Base-by-base conservation (phyloP, 441 rosid species). In the Erodium trifolium region DNA sequence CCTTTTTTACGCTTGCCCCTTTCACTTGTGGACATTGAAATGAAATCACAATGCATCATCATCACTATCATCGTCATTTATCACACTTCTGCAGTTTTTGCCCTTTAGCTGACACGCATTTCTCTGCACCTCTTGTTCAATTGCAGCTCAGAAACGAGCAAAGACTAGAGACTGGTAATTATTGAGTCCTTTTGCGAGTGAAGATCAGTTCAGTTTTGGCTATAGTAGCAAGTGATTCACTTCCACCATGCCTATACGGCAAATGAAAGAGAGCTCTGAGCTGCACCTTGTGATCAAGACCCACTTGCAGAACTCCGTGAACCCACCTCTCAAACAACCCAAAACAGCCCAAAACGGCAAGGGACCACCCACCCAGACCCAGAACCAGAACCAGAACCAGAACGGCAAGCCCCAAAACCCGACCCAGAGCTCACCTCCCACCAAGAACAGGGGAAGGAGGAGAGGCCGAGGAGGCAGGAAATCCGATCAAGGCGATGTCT, bases 381-480 rank as follows among this genome's bases (percentile, higher is more conserved):
- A 41, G 90, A 75, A 70, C 27, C 77, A 78, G 34, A 60, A 9
- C 64, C 64, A 41, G 90, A 75, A 70, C 27, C 77, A 78, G 31
- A 75, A 70, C 70, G 13, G 78, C 47, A 84, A 86, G 62, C 72
- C 75, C 51, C 85, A 76, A 63, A 17, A 17, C 11, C 18, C 5
- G 10, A 78, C 63, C 76, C 90, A 86, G 77, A 73, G 83, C 70
- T 90, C 94, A 11, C 93, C 97, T 29, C 84, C 91, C 7, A 60
- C 82, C 0, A 94, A 85, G 76, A 85, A 74, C 66, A 84, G 84
- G 75, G 79, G 91, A 23, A 86, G 99, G 75, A 90, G 97, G 65
- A 87, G 97, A 74, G 91, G 92, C 9, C 85, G 99, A 70, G 99
- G 99, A 57, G 97, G 97, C 27, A 72, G 88, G 76, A 94, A 92